Conservation (phyloP, 441 rosid genomes). For the Populus hybrid region DNA sequence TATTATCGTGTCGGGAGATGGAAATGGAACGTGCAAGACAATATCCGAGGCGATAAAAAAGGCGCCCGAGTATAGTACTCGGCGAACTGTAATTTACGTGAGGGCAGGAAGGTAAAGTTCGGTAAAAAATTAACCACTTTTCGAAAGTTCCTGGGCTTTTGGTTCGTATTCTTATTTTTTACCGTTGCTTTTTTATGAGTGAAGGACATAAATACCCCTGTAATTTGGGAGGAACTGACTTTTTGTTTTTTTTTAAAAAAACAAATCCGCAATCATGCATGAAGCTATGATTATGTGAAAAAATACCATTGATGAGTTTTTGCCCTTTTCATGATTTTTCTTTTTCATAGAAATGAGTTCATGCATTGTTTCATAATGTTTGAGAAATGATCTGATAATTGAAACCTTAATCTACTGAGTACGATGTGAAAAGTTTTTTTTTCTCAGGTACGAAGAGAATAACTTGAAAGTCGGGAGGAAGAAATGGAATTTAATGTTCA, state of each 20-base stretch:
- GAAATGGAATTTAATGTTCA: constrained; percentile 78
- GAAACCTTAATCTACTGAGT: background rate
- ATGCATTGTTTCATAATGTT: background rate
- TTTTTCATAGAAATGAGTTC: background rate
- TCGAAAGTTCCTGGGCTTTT: background rate
- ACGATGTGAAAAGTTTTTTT: too few species aligned
- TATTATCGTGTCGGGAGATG: constrained; percentile 70
- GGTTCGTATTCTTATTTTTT: too few species aligned
- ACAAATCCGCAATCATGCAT: background rate
- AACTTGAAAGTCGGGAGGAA: constrained; percentile 84
- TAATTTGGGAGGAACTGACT: background rate
- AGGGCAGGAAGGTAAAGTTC: constrained; percentile 73
- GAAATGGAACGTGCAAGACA: constrained; percentile 68
- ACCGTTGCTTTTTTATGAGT: background rate
- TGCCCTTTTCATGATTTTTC: background rate
- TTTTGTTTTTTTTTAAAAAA: too few species aligned
- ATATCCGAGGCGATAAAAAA: constrained; percentile 81
- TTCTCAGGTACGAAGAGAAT: constrained; percentile 69
- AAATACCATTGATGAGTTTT: background rate
- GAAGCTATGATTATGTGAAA: background rate
- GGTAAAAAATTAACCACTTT: background rate
- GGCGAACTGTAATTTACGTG: constrained; percentile 70
- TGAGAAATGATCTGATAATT: too few species aligned
- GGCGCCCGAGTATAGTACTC: constrained; percentile 66
- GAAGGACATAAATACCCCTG: constrained; percentile 9